Base-by-base conservation (phyloP, 2,329 filamentous ascomycete genomes). In the Neofusicoccum sp. region DNA sequence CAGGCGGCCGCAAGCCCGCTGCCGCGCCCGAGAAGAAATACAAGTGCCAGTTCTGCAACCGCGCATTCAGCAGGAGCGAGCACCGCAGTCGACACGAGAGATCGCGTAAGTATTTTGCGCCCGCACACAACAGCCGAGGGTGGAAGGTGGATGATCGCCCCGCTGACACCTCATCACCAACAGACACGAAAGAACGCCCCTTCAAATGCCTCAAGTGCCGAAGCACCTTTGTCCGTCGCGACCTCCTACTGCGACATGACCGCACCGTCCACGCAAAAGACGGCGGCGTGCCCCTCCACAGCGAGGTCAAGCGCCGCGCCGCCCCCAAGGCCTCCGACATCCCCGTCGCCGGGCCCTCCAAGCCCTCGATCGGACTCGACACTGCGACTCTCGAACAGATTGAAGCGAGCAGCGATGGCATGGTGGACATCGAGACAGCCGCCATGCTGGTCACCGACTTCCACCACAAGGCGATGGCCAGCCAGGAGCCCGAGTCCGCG, bases 191-290 rank as follows among this genome's bases (percentile, higher is more conserved):
- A 80, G 95, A 98, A 79, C 89, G 95, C 65, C 95, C 95, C 38
- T 99, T 99, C 84, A 98, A 98, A 77, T 99, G 95, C 79, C 84
- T 91, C 81, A 99, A 99, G 81, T 99, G 95, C 78, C 86, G 93
- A 73, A 97, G 93, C 82, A 99, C 95, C 64, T 99, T 99, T 75
- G 95, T 99, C 70, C 91, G 95, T 75, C 91, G 95, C 78, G 95
- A 99, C 79, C 84, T 99, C 65, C 87, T 99, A 58, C 87, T 99
- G 67, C 90, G 95, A 76, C 95, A 99, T 80, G 95, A 99, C 78
- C 90, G 95, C 71, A 99, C 95, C 66, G 95, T 99, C 65, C 95
- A 99, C 79, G 95, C 95, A 64, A 98, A 98, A 80, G 95, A 99
- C 80, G 93, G 93, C 68, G 93, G 95, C 67, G 86, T 95, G 57